Evolutionary conservation across 768 basidiomycete genomes (phyloP), one percentile per base, ranked within the genome.

Genomic region (Tremella yokohamensis): DNA sequence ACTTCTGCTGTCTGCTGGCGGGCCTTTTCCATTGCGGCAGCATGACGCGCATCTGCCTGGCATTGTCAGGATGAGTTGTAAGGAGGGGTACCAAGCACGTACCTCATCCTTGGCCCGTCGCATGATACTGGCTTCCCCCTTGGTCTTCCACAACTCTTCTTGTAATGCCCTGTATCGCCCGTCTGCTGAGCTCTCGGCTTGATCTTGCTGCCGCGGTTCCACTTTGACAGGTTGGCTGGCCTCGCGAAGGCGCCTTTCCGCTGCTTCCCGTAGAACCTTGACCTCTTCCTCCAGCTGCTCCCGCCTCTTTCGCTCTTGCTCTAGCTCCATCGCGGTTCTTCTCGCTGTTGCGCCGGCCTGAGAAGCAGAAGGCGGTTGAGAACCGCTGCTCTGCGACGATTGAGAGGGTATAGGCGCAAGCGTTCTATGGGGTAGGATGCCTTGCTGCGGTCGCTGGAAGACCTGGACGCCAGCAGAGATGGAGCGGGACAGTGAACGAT

Each of bases 91-190:
- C 1, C 18, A 11, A 18, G 15, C 15, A 24, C 67, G 56, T 38
- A 72, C 70, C 47, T 66, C 56, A 34, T 49, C 47, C 38, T 72
- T 61, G 22, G 58, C 59, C 22, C 68, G 26, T 12, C 67, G 60
- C 18, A 72, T 19, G 7, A 52, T 66, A 45, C 64, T 62, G 1
- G 64, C 70, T 64, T 65, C 67, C 2, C 70, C 70, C 49, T 64
- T 57, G 0, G 65, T 63, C n/a, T 49, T 57, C 60, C 65, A 72
- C 0, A 72, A 39, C 44, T 69, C 58, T 9, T 49, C 34, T 42
- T 69, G 61, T n/a, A 72, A 22, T 18, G 53, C 60, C 34, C 59
- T 52, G 2, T 58, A 49, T 47, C 48, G n/a, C 15, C 6, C 22
- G n/a, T 45, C 42, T 18, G 42, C 42, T 8, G 42, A 45, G 22